Conservation (phyloP, 176 grass and related monocot species). For the Triticum dicoccoides region DNA sequence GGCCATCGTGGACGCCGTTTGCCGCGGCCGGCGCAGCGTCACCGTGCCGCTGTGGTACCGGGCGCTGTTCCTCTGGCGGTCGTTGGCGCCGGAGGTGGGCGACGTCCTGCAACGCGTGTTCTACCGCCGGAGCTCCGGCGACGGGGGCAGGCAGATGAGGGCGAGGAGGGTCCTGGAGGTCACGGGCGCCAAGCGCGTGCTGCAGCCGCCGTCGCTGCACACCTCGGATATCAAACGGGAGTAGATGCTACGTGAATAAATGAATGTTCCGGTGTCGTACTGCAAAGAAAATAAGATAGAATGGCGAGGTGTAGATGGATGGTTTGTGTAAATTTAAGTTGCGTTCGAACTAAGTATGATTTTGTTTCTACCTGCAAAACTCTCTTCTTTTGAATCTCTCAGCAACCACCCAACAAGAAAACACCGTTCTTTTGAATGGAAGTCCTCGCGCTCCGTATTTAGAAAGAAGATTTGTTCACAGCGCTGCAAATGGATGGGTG, state of each 20-base stretch:
- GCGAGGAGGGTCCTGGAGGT: slow-evolving; percentile 43
- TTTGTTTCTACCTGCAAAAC: background rate
- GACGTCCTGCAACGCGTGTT: slow-evolving; percentile 49
- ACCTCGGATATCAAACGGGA: slow-evolving; percentile 44
- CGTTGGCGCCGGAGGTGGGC: slow-evolving; percentile 52
- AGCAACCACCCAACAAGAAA: too few relatives aligned
- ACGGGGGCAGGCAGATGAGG: background rate
- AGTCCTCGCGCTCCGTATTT: background rate
- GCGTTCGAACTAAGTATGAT: background rate
- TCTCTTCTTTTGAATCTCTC: background rate
- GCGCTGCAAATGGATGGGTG: too few relatives aligned
- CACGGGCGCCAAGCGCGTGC: slow-evolving; percentile 38
- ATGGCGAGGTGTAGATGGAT: background rate
- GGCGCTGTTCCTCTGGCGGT: slow-evolving; percentile 53
- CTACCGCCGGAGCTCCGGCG: slow-evolving; percentile 30
- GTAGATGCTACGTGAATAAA: background rate
- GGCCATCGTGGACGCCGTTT: slow-evolving; percentile 56
- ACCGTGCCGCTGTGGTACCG: slow-evolving; percentile 59
- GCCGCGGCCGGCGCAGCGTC: slow-evolving; percentile 43
- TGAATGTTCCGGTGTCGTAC: background rate
- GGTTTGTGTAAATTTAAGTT: slow-evolving; percentile 2
- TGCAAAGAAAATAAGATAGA: background rate
- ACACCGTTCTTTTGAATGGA: too few relatives aligned
- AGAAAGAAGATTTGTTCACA: too few relatives aligned
- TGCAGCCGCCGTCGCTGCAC: slow-evolving; percentile 55